A percentile compares a stretch with the other conserved stretches of the same genome.
Conservation (phyloP, 176 grass and related monocot genomes). For the Alopecurus myosuroides region DNA sequence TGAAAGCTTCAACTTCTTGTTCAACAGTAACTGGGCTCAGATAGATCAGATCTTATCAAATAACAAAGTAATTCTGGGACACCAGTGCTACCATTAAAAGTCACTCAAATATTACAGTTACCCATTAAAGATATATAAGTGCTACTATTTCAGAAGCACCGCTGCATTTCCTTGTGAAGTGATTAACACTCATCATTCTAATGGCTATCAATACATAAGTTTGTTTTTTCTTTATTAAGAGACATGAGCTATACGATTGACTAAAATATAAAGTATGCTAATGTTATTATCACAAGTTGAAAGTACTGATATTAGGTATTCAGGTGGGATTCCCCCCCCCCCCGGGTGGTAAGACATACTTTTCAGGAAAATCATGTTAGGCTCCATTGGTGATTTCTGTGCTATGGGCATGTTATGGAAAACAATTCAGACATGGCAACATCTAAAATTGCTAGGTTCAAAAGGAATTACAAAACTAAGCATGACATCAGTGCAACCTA, state of each 20-base stretch:
- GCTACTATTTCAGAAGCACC: neutral
- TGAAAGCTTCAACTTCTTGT: neutral
- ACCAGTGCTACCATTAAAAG: neutral
- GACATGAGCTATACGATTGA: neutral
- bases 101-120: neutral
- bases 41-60: conserved; percentile 12
- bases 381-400: neutral
- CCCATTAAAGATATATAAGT: neutral
- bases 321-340: too few species aligned
- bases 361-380: neutral
- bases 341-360: too few species aligned
- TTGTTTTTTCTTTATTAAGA: neutral
- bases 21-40: conserved; percentile 9
- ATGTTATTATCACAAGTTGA: neutral
- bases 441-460: neutral
- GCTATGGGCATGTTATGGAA: neutral
- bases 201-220: neutral
- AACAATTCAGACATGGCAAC: neutral
- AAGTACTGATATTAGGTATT: too few species aligned
- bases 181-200: conserved; percentile 11
- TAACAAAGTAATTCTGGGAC: conserved; percentile 4
- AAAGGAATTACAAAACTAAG: neutral
- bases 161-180: conserved; percentile 1
- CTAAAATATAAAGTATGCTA: neutral
- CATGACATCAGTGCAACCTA: neutral